Base-by-base conservation (phyloP, 2,329 filamentous ascomycete species). In the Annulohypoxylon truncatum region DNA sequence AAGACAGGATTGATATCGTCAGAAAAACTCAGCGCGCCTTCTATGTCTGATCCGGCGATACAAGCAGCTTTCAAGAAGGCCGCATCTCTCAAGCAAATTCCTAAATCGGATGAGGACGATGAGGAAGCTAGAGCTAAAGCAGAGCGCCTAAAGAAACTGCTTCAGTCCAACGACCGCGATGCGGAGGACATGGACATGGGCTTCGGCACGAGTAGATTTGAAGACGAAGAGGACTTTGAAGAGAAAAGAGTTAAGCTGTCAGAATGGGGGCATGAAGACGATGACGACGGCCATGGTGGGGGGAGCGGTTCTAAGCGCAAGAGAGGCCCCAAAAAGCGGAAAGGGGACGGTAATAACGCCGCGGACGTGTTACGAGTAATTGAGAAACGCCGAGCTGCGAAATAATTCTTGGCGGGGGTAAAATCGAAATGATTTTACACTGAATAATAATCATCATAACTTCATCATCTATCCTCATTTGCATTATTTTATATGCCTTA, bases 171-270 rank as follows among this genome's bases (percentile, higher is more conserved):
- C 59, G 91, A 92, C 71, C 87, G 94, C 50, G 95, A 98, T 76
- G 89, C 94, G 50, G 90, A 95, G 61, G 95, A 99, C 79, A 86
- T 99, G 80, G 96, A 99, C 75, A 88, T 98, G 84, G 95, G 94
- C 65, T 98, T 99, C 75, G 96, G 96, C 31, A 92, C 90, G 18
- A 96, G 91, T 75, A 87, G 95, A 26, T 90, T 93, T 74, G 94
- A 92, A 57, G 96, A 97, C 74, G 94, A 94, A 52, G 94, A 94
- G 64, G 94, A 97, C 69, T 87, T 91, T 69, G 92, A 94, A 20
- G 82, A 80, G 76, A 83, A 82, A 44, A 89, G 86, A 71, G 81
- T 93, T 68, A 92, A 92, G 80, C 78, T 94, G 58, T 89, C 87
- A 38, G 81, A 88, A 73, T 92, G 92, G 83, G 86, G 83, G 20